Conservation (phyloP, 1,139 yeast species). For the Geotrichum europaeum region DNA sequence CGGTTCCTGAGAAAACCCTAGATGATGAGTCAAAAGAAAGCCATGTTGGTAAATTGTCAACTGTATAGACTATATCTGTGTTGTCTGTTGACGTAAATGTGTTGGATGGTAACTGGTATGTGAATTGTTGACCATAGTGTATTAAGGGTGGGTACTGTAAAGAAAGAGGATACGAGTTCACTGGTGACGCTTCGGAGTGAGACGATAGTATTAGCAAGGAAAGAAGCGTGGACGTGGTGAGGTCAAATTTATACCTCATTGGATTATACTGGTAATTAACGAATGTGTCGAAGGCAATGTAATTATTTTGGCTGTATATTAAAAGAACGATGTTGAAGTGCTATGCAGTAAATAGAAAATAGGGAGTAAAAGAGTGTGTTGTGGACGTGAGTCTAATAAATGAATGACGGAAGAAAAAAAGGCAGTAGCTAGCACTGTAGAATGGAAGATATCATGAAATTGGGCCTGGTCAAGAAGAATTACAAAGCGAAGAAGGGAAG, state of each 20-base stretch:
- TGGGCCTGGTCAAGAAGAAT: too few relatives aligned
- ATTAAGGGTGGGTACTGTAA: constrained; percentile 83
- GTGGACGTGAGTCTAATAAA: background rate
- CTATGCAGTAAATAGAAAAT: background rate
- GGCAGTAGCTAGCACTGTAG: background rate
- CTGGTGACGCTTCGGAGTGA: constrained; percentile 9
- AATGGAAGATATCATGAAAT: background rate
- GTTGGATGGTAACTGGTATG: constrained; percentile 63
- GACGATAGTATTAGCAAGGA: background rate
- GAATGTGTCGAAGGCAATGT: background rate
- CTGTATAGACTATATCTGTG: constrained; percentile 48
- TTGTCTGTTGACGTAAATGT: constrained; percentile 53
- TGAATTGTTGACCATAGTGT: constrained; percentile 54
- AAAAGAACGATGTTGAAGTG: background rate
- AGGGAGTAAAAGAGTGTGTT: background rate
- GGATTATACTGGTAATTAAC: background rate
- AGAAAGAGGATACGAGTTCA: constrained; percentile 11
- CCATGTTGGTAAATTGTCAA: constrained; percentile 67
- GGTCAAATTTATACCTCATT: background rate
- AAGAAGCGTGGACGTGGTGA: background rate
- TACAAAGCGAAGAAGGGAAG: too few relatives aligned
- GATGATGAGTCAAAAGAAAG: constrained; percentile 57
- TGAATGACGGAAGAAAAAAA: background rate
- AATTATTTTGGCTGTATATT: background rate
- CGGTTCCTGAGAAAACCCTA: constrained; percentile 66